Evolutionary conservation across 768 basidiomycete genomes (phyloP), one percentile per base, ranked within the genome.

Genomic region (Podaxis mareebaensis): DNA sequence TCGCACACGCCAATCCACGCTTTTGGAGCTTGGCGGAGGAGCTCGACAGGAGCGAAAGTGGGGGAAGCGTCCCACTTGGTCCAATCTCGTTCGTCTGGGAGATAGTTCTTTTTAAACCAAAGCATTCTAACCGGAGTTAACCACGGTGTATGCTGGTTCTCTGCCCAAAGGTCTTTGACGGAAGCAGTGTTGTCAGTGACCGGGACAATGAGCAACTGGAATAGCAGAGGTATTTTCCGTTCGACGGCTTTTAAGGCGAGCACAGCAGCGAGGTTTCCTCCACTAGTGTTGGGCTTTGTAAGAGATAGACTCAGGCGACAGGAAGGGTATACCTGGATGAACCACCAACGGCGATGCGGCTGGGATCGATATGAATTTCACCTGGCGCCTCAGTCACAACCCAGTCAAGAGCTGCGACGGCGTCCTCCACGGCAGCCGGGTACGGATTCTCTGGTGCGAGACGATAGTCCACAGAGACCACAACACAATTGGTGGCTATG

Each of bases 71-170:
- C 86, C 87, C 88, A 90, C 54, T 86, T 84, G 0, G 76, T 75
- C 76, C 83, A 79, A 60, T 90, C 88, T 42, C 73, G 78, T 64
- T 79, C 70, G 62, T 87, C 84, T 0, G 91, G 89, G 11, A 90
- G 78, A 71, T 92, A 93, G 67, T 87, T 84, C 53, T 79, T 70
- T 33, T 83, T 76, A 83, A 89, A 92, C 91, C 91, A 93, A 17
- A 83, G 66, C 90, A 92, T 92, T 61, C 86, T 85, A 3, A 66
- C 83, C 1, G 83, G 86, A 3, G 75, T 73, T 38, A 92, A 80
- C 79, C 87, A 85, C 1, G 85, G 82, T 0, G 88, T 82, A 55
- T 85, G 70, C 28, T 77, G 75, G 68, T 88, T 88, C 64, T 83
- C 80, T 7, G 72, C 73, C 89, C 89, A 91, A 13, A 64, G 44